These are phyloP conservation scores for Penicillium crystallinum DNA, from an alignment of 495 filamentous ascomycete genomes.

Conservation along the genomic window DNA sequence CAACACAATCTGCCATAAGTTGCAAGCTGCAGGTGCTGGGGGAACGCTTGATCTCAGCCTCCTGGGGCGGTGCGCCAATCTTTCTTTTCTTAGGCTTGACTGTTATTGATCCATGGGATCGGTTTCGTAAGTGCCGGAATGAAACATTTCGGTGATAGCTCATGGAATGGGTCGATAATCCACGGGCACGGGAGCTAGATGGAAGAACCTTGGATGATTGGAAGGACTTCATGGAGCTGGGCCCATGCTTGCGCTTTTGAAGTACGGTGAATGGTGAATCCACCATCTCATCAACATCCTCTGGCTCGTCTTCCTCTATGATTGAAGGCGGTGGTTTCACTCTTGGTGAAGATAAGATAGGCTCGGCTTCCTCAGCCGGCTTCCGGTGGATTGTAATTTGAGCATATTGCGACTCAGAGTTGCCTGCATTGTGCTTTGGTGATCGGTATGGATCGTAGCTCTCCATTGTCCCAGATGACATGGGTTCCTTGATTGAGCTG, in stretches of 20 bases:
- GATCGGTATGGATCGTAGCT: slow-evolving; percentile 84
- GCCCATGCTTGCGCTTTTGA: slow-evolving; percentile 31
- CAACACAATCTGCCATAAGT: slow-evolving; percentile 15
- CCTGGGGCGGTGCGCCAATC: slow-evolving; percentile 5
- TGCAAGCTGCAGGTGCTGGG: slow-evolving; percentile 29
- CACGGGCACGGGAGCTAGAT: slow-evolving; percentile 56
- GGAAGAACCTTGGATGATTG: slow-evolving; percentile 31
- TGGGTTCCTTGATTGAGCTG: slow-evolving; percentile 44
- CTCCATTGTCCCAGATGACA: slow-evolving; percentile 40
- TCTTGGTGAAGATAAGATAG: slow-evolving; percentile 1
- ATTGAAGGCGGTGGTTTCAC: slow-evolving; percentile 22
- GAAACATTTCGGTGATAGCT: slow-evolving; percentile 75
- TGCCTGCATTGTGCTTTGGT: slow-evolving; percentile 46
- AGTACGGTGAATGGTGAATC: slow-evolving; percentile 33
- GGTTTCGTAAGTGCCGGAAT: slow-evolving; percentile 58
- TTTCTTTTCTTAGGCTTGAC: slow-evolving; percentile 22
- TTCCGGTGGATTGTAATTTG: slow-evolving; percentile 65
- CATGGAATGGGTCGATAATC: slow-evolving; percentile 48
- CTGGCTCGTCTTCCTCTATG: slow-evolving; percentile 21
- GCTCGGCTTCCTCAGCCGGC: not conserved
- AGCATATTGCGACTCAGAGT: slow-evolving; percentile 42
- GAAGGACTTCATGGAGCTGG: slow-evolving; percentile 36
- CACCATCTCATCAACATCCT: slow-evolving; percentile 7
- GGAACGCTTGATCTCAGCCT: slow-evolving; percentile 18
- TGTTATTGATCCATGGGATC: slow-evolving; percentile 35